Base-by-base conservation (phyloP, 2,329 filamentous ascomycete species). In the Colletotrichum navitas region DNA sequence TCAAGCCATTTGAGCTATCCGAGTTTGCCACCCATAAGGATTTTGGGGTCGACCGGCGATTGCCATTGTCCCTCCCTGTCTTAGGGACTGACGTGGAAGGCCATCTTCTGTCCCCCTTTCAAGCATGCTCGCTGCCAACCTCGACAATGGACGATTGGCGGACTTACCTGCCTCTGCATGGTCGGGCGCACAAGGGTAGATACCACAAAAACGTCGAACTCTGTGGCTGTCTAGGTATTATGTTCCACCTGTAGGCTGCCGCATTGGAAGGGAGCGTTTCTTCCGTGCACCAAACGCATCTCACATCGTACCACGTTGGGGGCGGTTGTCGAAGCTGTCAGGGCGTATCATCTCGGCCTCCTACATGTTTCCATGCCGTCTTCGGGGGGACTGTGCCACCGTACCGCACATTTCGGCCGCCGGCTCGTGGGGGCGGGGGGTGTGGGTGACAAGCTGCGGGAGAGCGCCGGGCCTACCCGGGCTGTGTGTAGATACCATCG, bases 351-450 rank as follows among this genome's bases (percentile, higher is more conserved):
- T 62, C 39, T 68, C 65, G 69, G 59, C 14, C 52, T n/a, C 7
- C 18, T 63, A 41, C 65, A 47, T 72, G 24, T 60, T 68, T 49
- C 43, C 60, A 43, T 34, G 36, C 11, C 60, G 36, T 51, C 45
- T 12, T 32, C 52, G 34, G 34, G 43, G 21, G n/a, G 41, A 54
- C 54, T 36, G 8, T 29, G n/a, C 45, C 29, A n/a, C 11, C 18
- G 29, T 14, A 21, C 41, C 24, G 29, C 21, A 24, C 43, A 26
- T n/a, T 39, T 29, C 21, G 24, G 24, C 26, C 43, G 24, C n/a
- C 26, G 24, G 26, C 36, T 59, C 6, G 34, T 24, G 45, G 29
- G 11, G 16, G 43, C 2, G 41, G 16, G 45, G 16, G 10, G 26
- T 55, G 18, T 36, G 21, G 18, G 55, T 26, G 43, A 26, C 43